Conservation (phyloP, 2,329 filamentous ascomycete genomes). For the Bipolaris sorokiniana region DNA sequence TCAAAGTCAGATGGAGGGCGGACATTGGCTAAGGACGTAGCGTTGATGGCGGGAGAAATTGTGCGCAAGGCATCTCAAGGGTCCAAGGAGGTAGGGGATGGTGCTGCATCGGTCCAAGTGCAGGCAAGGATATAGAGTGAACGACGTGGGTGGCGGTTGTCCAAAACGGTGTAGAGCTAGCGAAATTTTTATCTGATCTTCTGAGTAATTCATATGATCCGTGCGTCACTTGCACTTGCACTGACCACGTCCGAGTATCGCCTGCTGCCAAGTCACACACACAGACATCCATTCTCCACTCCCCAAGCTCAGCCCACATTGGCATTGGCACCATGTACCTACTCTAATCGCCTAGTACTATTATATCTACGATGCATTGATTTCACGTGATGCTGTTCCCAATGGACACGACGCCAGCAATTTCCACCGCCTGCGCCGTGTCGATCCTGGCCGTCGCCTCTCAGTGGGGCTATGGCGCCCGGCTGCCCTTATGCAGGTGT, state of each 20-base stretch:
- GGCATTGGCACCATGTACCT: slow-evolving; percentile 14
- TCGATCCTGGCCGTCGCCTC: slow-evolving; percentile 32
- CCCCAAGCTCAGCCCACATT: slow-evolving; percentile 13
- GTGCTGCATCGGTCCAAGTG: slow-evolving; percentile 25
- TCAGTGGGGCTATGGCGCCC: slow-evolving; percentile 29
- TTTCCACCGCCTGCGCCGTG: slow-evolving; percentile 23
- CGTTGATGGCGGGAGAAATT: slow-evolving; percentile 43
- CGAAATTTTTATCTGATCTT: slow-evolving; percentile 46
- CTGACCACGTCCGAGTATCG: slow-evolving; percentile 7
- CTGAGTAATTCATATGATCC: slow-evolving; percentile 12
- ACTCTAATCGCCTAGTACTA: background rate
- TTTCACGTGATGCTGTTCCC: slow-evolving; percentile 27
- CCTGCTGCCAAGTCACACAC: slow-evolving; percentile 18
- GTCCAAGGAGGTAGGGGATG: slow-evolving; percentile 21
- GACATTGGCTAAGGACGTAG: slow-evolving; percentile 46
- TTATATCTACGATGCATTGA: background rate
- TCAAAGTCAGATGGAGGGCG: slow-evolving; percentile 42
- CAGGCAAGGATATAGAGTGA: slow-evolving; percentile 40
- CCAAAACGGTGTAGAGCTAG: slow-evolving; percentile 9
- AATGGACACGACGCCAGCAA: slow-evolving; percentile 17
- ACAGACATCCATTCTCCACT: slow-evolving; percentile 14
- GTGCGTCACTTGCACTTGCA: slow-evolving; percentile 17
- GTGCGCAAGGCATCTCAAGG: slow-evolving; percentile 31
- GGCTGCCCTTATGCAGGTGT: slow-evolving; percentile 21
- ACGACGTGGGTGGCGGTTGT: slow-evolving; percentile 6